These are phyloP conservation scores for Fusarium zealandicum DNA, from an alignment of 2,329 filamentous ascomycete genomes.

Conservation along the genomic window DNA sequence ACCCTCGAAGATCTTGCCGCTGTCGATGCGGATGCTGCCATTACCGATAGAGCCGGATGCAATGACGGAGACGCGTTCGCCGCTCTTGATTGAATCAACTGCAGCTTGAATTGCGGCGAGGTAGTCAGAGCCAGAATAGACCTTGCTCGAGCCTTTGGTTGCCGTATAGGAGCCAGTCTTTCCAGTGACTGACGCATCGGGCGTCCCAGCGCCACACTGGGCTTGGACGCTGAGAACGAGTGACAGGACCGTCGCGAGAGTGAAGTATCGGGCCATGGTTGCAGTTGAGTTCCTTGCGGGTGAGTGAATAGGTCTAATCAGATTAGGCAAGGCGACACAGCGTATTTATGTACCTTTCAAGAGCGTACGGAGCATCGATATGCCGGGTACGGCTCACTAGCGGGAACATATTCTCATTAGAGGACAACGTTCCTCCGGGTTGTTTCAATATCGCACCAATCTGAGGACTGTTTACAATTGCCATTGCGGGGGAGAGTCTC, in stretches of 20 bases:
- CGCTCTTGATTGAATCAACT: slow-evolving; percentile 56
- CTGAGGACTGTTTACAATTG: neutral
- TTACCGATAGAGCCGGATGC: slow-evolving; percentile 62
- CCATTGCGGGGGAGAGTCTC: neutral
- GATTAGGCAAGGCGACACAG: too few species aligned
- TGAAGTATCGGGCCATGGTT: slow-evolving; percentile 45
- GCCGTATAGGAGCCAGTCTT: slow-evolving; percentile 53
- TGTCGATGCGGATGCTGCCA: slow-evolving; percentile 56
- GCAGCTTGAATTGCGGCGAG: slow-evolving; percentile 60
- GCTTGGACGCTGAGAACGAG: slow-evolving; percentile 48
- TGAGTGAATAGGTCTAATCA: too few species aligned
- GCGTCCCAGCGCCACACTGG: slow-evolving; percentile 56
- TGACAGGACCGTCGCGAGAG: slow-evolving; percentile 51
- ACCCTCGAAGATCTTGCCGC: slow-evolving; percentile 63
- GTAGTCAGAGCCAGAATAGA: slow-evolving; percentile 62
- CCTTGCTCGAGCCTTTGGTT: slow-evolving; percentile 48
- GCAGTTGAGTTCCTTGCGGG: neutral
- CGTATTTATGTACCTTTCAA: too few species aligned
- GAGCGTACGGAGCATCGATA: too few species aligned
- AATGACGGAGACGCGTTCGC: slow-evolving; percentile 61
- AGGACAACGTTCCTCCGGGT: neutral
- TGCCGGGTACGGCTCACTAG: too few species aligned
- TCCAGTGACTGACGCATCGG: slow-evolving; percentile 56
- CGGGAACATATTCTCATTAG: neutral
- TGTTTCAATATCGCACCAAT: neutral